These are phyloP conservation scores for Crithidia expoeki DNA, from an alignment of 208 protist genomes.

Conservation along the genomic window DNA sequence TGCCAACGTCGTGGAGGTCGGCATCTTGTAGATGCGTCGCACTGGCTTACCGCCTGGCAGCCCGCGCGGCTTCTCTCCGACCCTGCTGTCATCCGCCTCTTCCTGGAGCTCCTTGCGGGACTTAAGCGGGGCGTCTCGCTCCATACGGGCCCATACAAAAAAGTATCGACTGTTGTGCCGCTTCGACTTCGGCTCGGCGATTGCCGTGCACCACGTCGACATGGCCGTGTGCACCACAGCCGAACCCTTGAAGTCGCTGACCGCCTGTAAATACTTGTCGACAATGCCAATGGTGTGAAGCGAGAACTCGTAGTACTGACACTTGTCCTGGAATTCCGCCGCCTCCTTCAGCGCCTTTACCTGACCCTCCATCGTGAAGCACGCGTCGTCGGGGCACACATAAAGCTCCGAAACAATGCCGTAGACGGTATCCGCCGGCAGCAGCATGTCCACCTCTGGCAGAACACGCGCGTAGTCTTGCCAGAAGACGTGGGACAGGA, in stretches of 20 bases:
- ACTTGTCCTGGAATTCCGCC: slow-evolving; percentile 81
- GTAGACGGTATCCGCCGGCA: slow-evolving; percentile 75
- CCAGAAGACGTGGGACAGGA: slow-evolving; percentile 86
- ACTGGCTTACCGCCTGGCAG: slow-evolving; percentile 61
- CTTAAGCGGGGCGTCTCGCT: slow-evolving; percentile 46
- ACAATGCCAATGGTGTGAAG: slow-evolving; percentile 68
- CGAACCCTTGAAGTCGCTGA: slow-evolving; percentile 63
- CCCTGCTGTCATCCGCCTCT: slow-evolving; percentile 42
- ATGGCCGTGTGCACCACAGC: slow-evolving; percentile 68
- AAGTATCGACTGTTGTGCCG: slow-evolving; percentile 74
- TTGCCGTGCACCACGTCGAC: slow-evolving; percentile 73
- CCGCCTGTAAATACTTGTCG: slow-evolving; percentile 58
- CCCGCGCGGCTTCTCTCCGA: slow-evolving; percentile 57
- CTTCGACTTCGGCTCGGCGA: slow-evolving; percentile 52
- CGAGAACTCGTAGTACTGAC: slow-evolving; percentile 84
- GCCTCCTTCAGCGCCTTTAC: slow-evolving; percentile 79
- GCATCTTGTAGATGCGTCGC: slow-evolving; percentile 88
- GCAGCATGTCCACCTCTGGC: slow-evolving; percentile 69
- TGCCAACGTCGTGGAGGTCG: slow-evolving; percentile 40
- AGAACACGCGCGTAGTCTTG: slow-evolving; percentile 92
- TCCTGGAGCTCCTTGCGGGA: slow-evolving; percentile 41
- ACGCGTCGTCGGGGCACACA: slow-evolving; percentile 77
- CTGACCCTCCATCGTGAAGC: slow-evolving; percentile 87
- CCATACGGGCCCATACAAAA: slow-evolving; percentile 85
- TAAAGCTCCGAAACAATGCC: slow-evolving; percentile 79